Evolutionary conservation across 129 eudicot species (phyloP), one percentile per base, ranked within the genome.

Genomic region (Helichrysum umbraculigerum): DNA sequence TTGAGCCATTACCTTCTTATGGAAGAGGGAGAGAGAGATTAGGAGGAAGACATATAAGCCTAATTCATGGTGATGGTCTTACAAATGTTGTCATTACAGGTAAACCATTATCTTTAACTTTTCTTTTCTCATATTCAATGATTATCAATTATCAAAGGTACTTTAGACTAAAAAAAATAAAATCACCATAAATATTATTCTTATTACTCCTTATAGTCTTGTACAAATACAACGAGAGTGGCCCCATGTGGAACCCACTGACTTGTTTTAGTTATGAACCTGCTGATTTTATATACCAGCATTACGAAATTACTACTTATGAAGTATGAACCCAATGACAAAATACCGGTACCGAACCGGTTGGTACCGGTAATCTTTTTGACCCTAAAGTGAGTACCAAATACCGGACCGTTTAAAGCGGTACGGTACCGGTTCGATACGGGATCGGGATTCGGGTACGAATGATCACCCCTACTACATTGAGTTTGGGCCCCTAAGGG

Each of bases 11-110:
- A 81, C 99, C 97, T 83, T 94, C 99, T 7, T 94, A 94, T 80
- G 99, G 99, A 81, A 89, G 97, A 91, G 99, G 99, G 54, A 89
- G 99, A 82, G 99, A 94, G 57, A 86, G 99, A 68, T 72, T 85
- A 28, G 99, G 99, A 80, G 96, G 88, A 66, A 86, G 99, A 82
- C 99, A 94, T 79, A 87, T 89, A 44, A 94, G 99, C 83, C 82
- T 94, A 72, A 86, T 94, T 67, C 99, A 94, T 71, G 99, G 99
- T 34, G 79, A 89, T 76, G 85, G 84, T 65, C 87, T 94, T 44
- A 75, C 82, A 22, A 86, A 91, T 88, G 97, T 94, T 70, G 87
- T 91, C 81, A 91, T 94, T 87, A 91, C 99, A 78, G 99, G 99
- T 91, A 89, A 39, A 63, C 59, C 32, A 72, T 82, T 64, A 35